These are phyloP conservation scores for Salvia sclarea DNA, from an alignment of 305 asterid genomes.

Conservation along the genomic window DNA sequence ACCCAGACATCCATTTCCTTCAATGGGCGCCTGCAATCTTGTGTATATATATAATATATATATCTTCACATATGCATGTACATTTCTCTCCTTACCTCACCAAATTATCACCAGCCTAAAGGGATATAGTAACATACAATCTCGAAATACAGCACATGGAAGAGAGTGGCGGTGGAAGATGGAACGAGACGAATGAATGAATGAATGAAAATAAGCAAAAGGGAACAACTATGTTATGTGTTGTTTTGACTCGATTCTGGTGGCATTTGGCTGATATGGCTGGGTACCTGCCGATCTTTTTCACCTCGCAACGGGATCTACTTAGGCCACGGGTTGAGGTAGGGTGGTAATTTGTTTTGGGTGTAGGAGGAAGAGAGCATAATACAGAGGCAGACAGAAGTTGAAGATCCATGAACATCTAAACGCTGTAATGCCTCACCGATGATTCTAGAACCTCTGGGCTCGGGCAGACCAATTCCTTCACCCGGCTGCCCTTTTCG, in stretches of 20 bases:
- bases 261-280: slow-evolving; percentile 42
- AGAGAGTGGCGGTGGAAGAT: slow-evolving; percentile 4
- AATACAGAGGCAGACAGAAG: slow-evolving; percentile 30
- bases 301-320: slow-evolving; percentile 38
- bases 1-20: slow-evolving; percentile 40
- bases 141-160: slow-evolving; percentile 9
- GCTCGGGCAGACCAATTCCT: slow-evolving; percentile 82
- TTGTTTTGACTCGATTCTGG: slow-evolving; percentile 27
- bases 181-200: slow-evolving; percentile 51
- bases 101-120: slow-evolving; percentile 23
- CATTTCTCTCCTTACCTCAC: slow-evolving; percentile 37
- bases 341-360: slow-evolving; percentile 31
- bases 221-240: slow-evolving; percentile 38
- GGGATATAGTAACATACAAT: slow-evolving; percentile 8
- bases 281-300: slow-evolving; percentile 46
- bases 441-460: slow-evolving; percentile 77
- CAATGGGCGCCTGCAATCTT: slow-evolving; percentile 35
- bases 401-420: slow-evolving; percentile 26
- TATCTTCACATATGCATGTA: slow-evolving; percentile 46
- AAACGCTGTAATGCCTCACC: slow-evolving; percentile 75
- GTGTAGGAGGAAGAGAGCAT: slow-evolving; percentile 23
- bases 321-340: slow-evolving; percentile 32
- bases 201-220: slow-evolving; percentile 41
- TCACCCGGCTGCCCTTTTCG: slow-evolving; percentile 63
- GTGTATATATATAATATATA: slow-evolving; percentile 38